Percentiles rank a stretch among this genome's conserved stretches.
These are phyloP conservation scores for Beauveria medogensis DNA, from an alignment of 2,329 filamentous ascomycete species.

Conservation along the genomic window DNA sequence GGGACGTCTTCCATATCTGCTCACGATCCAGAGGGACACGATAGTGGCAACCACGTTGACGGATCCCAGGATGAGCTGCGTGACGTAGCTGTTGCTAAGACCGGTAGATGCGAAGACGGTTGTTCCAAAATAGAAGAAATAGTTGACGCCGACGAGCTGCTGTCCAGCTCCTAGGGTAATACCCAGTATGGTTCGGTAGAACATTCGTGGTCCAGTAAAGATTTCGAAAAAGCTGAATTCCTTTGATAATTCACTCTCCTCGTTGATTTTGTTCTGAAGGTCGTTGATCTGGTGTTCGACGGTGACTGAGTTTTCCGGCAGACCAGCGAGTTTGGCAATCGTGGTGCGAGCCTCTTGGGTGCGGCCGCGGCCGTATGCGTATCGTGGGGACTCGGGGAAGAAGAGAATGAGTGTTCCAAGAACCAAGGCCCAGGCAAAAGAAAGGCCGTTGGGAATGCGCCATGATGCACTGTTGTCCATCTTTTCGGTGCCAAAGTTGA, in stretches of 20 bases:
- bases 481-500: constrained; percentile 52
- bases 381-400: constrained; percentile 48
- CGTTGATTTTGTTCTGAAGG: constrained; percentile 42
- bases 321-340: constrained; percentile 39
- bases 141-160: constrained; percentile 61
- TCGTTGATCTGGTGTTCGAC: constrained; percentile 43
- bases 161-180: constrained; percentile 57
- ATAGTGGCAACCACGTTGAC: constrained; percentile 63
- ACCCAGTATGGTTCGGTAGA: constrained; percentile 55
- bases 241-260: constrained; percentile 36
- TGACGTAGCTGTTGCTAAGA: constrained; percentile 56
- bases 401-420: constrained; percentile 43
- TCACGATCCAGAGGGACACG: constrained; percentile 55
- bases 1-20: constrained; percentile 55
- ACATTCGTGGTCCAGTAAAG: constrained; percentile 59
- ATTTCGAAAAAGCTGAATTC: constrained; percentile 49
- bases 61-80: constrained; percentile 57
- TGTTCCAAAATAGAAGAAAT: constrained; percentile 59
- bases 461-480: constrained; percentile 43
- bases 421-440: constrained; percentile 46
- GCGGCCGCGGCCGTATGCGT: constrained; percentile 37
- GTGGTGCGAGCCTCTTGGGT: constrained; percentile 39
- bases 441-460: constrained; percentile 54
- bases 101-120: constrained; percentile 60
- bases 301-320: constrained; percentile 28